Percentiles rank a stretch among this genome's conserved stretches.
These are phyloP conservation scores for Leishmania mexicana DNA, from an alignment of 208 protist species.

Conservation along the genomic window DNA sequence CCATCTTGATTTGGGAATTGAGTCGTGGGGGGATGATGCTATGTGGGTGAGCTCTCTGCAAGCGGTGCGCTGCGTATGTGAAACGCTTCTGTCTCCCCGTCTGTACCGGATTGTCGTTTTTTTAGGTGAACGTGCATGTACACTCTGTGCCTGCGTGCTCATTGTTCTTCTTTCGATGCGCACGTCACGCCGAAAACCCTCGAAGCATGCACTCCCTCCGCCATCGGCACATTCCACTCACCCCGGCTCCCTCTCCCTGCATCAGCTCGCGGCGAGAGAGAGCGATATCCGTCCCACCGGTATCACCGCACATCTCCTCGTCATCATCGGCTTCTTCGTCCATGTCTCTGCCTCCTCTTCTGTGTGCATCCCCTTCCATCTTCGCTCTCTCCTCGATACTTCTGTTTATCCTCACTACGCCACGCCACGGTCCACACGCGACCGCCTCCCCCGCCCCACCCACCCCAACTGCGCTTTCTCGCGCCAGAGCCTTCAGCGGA, in stretches of 20 bases:
- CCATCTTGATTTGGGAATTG: neutral
- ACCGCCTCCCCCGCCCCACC: neutral
- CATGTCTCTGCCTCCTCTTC: neutral
- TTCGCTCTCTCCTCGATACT: neutral
- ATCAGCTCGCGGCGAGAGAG: neutral
- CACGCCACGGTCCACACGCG: neutral
- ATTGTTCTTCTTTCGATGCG: neutral
- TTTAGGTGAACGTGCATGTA: neutral
- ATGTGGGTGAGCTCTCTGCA: neutral
- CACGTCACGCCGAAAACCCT: neutral
- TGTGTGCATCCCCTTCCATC: neutral
- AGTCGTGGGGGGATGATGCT: too few relatives aligned
- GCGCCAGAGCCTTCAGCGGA: neutral
- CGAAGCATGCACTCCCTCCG: neutral
- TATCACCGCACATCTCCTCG: neutral
- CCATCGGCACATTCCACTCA: neutral
- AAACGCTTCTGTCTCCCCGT: neutral
- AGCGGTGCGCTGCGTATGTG: neutral
- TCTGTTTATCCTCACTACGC: neutral
- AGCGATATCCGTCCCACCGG: too few relatives aligned
- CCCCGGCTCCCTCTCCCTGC: neutral
- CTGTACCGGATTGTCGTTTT: neutral
- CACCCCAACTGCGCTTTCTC: neutral
- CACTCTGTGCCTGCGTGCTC: neutral
- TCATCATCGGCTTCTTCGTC: neutral